These are phyloP conservation scores for Cruciata laevipes DNA, from an alignment of 257 asterid genomes.

Conservation along the genomic window DNA sequence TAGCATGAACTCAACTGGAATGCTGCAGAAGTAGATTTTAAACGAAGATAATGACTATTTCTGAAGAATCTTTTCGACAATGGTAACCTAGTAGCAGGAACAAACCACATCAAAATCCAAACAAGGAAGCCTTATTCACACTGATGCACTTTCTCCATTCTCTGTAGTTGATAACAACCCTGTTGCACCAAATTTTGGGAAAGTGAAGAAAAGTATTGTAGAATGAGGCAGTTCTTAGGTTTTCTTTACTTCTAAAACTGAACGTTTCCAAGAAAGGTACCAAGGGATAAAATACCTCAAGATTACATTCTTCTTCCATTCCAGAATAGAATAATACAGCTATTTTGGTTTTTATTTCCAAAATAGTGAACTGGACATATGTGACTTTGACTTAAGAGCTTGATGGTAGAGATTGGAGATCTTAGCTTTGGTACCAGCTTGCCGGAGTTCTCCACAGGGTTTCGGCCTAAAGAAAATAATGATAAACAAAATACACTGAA, in stretches of 20 bases:
- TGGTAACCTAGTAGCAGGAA: slow-evolving; percentile 39
- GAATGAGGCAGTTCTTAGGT: not conserved
- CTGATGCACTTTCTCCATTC: not conserved
- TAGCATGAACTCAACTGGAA: slow-evolving; percentile 47
- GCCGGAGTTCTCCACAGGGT: not conserved
- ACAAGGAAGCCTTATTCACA: slow-evolving; percentile 1
- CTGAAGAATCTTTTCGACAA: slow-evolving; percentile 24
- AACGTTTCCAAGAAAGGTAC: not conserved
- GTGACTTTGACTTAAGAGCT: not conserved
- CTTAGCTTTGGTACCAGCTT: not conserved
- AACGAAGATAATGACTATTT: slow-evolving; percentile 31
- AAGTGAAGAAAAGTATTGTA: not conserved
- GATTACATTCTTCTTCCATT: not conserved
- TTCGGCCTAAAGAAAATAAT: not conserved
- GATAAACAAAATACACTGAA: not conserved
- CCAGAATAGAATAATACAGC: not conserved
- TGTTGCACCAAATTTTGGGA: not conserved
- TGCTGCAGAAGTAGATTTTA: slow-evolving; percentile 44
- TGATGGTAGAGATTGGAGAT: no score
- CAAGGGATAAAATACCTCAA: not conserved
- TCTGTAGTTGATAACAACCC: not conserved
- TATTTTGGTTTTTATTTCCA: not conserved
- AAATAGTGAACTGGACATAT: not conserved
- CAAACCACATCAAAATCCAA: slow-evolving; percentile 46
- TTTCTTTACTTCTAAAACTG: not conserved